Evolutionary conservation across 1,284 basidiomycete species (phyloP).

Genomic region (Earliella scabrosa): DNA sequence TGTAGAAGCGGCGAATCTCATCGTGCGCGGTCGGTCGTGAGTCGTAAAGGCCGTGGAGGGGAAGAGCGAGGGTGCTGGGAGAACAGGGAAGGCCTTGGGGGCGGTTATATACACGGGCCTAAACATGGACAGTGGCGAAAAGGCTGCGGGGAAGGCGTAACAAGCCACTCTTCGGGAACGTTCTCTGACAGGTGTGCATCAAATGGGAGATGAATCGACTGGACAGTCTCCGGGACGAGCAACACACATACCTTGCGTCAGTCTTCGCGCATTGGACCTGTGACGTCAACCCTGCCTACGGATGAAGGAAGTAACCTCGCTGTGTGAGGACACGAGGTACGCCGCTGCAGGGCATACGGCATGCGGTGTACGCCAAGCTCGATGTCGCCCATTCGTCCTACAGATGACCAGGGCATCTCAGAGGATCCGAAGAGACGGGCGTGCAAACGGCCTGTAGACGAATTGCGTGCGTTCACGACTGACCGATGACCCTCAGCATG

Average conservation of each 20-base stretch:
- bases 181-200: background rate
- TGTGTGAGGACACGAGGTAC: too few species aligned
- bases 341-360: too few species aligned
- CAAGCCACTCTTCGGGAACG: background rate
- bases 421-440: too few species aligned
- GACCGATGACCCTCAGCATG: too few species aligned
- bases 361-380: too few species aligned
- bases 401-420: too few species aligned
- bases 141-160: background rate
- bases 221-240: background rate
- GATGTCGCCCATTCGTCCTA: too few species aligned
- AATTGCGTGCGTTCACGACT: too few species aligned
- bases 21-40: constrained; percentile 1
- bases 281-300: background rate
- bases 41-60: constrained; percentile 5
- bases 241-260: background rate
- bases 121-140: background rate
- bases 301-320: too few species aligned
- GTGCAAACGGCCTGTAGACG: too few species aligned
- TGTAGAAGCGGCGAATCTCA: constrained; percentile 22
- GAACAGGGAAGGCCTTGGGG: background rate
- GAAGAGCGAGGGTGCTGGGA: background rate
- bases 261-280: background rate
- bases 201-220: background rate
- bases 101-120: constrained; percentile 6